Conservation (phyloP, 768 basidiomycete genomes). For the Tulasnella sp. region DNA sequence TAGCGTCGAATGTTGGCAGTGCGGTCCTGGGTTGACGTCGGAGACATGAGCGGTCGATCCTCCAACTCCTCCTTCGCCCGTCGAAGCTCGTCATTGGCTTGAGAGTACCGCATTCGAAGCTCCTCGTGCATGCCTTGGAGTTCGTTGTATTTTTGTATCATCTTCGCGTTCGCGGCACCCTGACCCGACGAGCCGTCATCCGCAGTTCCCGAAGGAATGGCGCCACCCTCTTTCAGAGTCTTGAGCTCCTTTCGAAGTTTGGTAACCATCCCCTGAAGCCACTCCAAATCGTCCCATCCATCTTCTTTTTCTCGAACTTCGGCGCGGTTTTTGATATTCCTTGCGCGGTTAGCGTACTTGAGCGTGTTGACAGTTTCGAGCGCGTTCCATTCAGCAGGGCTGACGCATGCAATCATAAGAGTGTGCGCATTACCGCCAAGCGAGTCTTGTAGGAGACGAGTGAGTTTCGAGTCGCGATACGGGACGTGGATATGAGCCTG, state of each 20-base stretch:
- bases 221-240: constrained; percentile 69
- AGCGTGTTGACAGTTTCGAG: constrained; percentile 92
- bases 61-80: constrained; percentile 77
- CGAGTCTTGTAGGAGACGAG: constrained; percentile 92
- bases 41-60: constrained; percentile 62
- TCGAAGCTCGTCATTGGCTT: constrained; percentile 86
- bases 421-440: constrained; percentile 97
- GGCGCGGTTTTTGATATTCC: constrained; percentile 96
- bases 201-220: constrained; percentile 33
- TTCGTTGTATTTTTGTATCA: constrained; percentile 78
- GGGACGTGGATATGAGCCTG: constrained; percentile 77
- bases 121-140: constrained; percentile 86
- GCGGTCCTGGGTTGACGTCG: constrained; percentile 46
- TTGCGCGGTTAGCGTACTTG: constrained; percentile 95
- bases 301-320: constrained; percentile 93
- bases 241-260: constrained; percentile 89
- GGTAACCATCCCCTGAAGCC: constrained; percentile 85
- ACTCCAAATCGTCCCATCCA: constrained; percentile 98
- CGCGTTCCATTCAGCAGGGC: constrained; percentile 93
- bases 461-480: constrained; percentile 98
- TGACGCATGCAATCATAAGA: constrained; percentile 98
- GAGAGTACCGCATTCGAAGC: constrained; percentile 79
- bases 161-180: constrained; percentile 68
- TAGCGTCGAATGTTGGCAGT: constrained; percentile 62
- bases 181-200: constrained; percentile 41